These are phyloP conservation scores for Lycium ferocissimum DNA, from an alignment of 257 asterid species.

Conservation along the genomic window DNA sequence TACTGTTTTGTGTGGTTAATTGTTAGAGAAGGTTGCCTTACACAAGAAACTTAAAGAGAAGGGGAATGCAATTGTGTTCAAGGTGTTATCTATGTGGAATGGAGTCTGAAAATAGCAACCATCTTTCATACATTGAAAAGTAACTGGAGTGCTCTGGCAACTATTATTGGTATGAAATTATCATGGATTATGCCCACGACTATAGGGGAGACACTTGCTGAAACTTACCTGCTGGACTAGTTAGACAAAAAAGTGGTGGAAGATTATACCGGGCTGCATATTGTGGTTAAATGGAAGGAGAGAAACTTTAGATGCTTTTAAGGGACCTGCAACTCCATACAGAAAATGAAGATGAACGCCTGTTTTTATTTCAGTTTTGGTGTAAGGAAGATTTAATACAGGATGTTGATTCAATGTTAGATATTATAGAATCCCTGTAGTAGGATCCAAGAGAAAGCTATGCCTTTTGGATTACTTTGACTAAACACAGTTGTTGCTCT, in stretches of 20 bases:
- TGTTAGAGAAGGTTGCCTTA: neutral
- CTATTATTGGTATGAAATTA: neutral
- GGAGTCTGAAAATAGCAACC: neutral
- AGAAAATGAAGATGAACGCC: neutral
- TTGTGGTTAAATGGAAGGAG: constrained; percentile 14
- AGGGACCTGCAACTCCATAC: neutral
- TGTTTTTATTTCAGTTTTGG: constrained; percentile 19
- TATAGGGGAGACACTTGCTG: neutral
- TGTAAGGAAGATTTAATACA: neutral
- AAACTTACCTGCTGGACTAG: neutral
- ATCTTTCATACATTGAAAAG: neutral
- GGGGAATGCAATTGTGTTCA: neutral
- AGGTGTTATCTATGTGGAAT: constrained; percentile 12
- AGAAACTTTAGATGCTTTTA: neutral
- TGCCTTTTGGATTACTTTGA: neutral
- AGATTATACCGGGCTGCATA: neutral
- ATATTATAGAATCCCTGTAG: neutral
- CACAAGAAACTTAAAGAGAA: constrained; percentile 15
- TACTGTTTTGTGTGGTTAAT: neutral
- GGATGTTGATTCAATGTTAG: neutral
- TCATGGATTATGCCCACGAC: constrained; percentile 2
- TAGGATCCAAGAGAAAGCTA: neutral
- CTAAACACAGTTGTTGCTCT: neutral
- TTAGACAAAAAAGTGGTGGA: neutral
- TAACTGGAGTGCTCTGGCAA: neutral